These are phyloP conservation scores for Balamuthia mandrillaris DNA, from an alignment of 208 protist genomes.

Conservation along the genomic window DNA sequence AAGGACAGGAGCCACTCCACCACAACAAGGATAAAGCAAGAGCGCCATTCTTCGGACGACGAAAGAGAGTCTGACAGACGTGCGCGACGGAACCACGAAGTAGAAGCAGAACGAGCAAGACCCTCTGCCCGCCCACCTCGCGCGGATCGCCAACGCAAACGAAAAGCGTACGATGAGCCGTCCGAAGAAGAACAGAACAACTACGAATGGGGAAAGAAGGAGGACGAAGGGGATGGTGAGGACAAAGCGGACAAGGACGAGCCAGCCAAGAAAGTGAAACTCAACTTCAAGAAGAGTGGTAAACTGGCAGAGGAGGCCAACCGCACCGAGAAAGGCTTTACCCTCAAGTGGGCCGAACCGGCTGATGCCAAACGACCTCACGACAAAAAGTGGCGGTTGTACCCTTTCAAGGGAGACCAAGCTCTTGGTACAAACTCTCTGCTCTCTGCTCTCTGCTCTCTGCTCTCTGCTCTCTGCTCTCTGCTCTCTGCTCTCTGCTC, in stretches of 20 bases:
- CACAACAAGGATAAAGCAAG: too few relatives aligned
- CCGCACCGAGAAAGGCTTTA: conserved; percentile 47
- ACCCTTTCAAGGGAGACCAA: conserved; percentile 73
- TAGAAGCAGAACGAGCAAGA: too few relatives aligned
- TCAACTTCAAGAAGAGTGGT: conserved; percentile 66
- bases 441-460: too few relatives aligned
- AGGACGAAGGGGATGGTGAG: background rate
- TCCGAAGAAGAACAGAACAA: background rate
- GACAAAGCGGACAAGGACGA: conserved; percentile 3
- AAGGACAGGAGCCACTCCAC: too few relatives aligned
- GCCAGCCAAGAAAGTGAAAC: conserved; percentile 56
- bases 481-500: too few relatives aligned
- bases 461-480: too few relatives aligned
- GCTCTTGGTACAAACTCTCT: conserved; percentile 49
- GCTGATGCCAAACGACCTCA: conserved; percentile 60
- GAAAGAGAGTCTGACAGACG: too few relatives aligned
- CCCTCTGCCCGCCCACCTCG: too few relatives aligned
- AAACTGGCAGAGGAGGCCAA: conserved; percentile 28
- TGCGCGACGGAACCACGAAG: too few relatives aligned
- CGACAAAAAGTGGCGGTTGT: conserved; percentile 70
- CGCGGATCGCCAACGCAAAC: background rate
- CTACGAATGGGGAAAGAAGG: conserved; percentile 29
- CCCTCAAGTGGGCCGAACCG: conserved; percentile 70
- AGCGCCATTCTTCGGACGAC: too few relatives aligned
- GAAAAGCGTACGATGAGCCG: background rate